Evolutionary conservation across 176 grass and related monocot species (phyloP).

Genomic region (Paspalum vaginatum): DNA sequence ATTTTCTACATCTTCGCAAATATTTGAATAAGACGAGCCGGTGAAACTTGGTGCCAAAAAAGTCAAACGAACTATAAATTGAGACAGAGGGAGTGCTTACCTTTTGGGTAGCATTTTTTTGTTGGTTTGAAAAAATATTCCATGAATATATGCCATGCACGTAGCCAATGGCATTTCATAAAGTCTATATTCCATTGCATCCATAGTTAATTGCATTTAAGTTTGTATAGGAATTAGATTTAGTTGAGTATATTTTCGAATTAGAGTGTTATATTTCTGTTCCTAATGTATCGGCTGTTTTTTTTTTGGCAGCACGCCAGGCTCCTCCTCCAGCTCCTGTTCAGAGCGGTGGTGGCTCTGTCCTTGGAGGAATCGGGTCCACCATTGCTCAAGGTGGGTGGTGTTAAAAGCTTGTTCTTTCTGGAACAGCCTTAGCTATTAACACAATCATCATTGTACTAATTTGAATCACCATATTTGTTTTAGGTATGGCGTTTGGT

Average conservation of each 20-base stretch:
- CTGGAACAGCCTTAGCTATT: background rate
- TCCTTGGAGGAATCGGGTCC: conserved; percentile 74
- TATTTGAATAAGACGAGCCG: too few relatives aligned
- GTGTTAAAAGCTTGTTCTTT: background rate
- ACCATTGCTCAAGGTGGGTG: conserved; percentile 85
- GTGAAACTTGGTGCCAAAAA: too few relatives aligned
- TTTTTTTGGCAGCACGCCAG: conserved; percentile 51
- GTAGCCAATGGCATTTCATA: too few relatives aligned
- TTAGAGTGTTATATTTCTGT: background rate
- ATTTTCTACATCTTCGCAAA: too few relatives aligned
- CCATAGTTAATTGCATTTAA: background rate
- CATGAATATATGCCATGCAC: too few relatives aligned
- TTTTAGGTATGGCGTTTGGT: conserved; percentile 82
- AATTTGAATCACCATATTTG: background rate
- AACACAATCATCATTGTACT: background rate
- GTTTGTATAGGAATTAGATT: background rate
- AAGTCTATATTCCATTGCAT: too few relatives aligned
- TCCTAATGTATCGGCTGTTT: background rate
- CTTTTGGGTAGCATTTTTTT: background rate
- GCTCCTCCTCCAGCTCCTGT: conserved; percentile 69
- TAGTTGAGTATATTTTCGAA: background rate
- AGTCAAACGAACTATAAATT: too few relatives aligned
- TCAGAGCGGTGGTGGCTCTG: conserved; percentile 61
- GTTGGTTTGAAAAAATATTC: background rate
- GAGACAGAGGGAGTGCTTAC: too few relatives aligned